Conservation (phyloP, 805 yeast genomes). For the Cyberlindnera suaveolens region DNA sequence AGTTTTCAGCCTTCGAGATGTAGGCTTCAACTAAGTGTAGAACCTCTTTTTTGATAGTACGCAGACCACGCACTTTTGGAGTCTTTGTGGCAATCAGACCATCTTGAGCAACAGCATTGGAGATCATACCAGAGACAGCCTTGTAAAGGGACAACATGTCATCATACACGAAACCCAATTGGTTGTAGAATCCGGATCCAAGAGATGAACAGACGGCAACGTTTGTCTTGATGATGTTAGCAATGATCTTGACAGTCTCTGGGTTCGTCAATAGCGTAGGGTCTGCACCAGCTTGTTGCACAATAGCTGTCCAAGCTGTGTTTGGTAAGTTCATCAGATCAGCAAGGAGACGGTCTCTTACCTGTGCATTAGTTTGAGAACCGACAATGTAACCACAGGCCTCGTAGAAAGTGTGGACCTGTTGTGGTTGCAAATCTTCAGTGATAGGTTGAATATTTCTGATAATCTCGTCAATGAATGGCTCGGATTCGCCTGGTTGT, state of each 20-base stretch:
- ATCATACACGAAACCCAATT: slow-evolving; percentile 77
- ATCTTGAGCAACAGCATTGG: slow-evolving; percentile 68
- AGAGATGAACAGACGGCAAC: slow-evolving; percentile 92
- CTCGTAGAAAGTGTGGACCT: slow-evolving; percentile 94
- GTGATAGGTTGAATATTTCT: slow-evolving; percentile 78
- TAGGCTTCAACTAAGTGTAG: slow-evolving; percentile 85
- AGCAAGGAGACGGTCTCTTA: slow-evolving; percentile 63
- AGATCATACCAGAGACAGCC: slow-evolving; percentile 83
- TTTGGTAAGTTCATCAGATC: slow-evolving; percentile 90
- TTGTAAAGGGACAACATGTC: slow-evolving; percentile 86
- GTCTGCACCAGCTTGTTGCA: slow-evolving; percentile 77
- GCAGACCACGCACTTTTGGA: slow-evolving; percentile 88
- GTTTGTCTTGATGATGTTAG: slow-evolving; percentile 91
- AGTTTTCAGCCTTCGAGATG: slow-evolving; percentile 76
- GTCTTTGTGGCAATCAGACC: slow-evolving; percentile 91
- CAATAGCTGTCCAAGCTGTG: slow-evolving; percentile 89
- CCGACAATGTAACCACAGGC: slow-evolving; percentile 93
- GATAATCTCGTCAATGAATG: slow-evolving; percentile 88
- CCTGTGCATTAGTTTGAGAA: slow-evolving; percentile 69
- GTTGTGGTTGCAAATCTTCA: slow-evolving; percentile 92
- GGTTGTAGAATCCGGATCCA: slow-evolving; percentile 88
- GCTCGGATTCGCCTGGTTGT: slow-evolving; percentile 81
- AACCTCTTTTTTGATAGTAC: slow-evolving; percentile 94
- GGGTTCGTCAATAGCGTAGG: slow-evolving; percentile 71
- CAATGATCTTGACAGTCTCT: slow-evolving; percentile 87